A percentile compares a stretch with the other conserved stretches of the same genome.
Conservation (phyloP, 1,284 basidiomycete genomes). For the Heliocybe sulcata region DNA sequence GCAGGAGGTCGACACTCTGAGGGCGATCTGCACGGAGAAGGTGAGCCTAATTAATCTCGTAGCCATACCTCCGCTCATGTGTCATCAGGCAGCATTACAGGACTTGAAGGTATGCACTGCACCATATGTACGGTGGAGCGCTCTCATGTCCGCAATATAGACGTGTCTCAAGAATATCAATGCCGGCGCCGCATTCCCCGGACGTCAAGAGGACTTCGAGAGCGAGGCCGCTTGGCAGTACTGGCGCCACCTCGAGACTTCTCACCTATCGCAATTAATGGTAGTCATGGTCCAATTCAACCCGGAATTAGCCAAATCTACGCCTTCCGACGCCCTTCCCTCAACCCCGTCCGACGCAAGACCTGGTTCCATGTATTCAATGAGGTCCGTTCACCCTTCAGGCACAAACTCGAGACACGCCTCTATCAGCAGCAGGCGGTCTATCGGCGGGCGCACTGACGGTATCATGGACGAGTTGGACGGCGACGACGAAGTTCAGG, state of each 20-base stretch:
- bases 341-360: slow-evolving; percentile 33
- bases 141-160: slow-evolving; percentile 30
- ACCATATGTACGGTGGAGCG: not conserved
- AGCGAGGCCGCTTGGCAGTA: slow-evolving; percentile 76
- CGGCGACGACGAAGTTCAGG: slow-evolving; percentile 61
- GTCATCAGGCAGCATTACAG: slow-evolving; percentile 62
- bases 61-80: slow-evolving; percentile 4
- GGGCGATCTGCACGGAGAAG: slow-evolving; percentile 74
- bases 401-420: slow-evolving; percentile 35
- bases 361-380: slow-evolving; percentile 50
- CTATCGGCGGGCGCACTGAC: slow-evolving; percentile 38
- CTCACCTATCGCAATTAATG: slow-evolving; percentile 83
- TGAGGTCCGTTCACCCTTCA: slow-evolving; percentile 17
- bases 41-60: slow-evolving; percentile 26
- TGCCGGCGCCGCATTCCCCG: slow-evolving; percentile 79
- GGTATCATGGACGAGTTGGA: slow-evolving; percentile 35
- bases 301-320: slow-evolving; percentile 81
- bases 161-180: slow-evolving; percentile 90
- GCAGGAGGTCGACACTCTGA: slow-evolving; percentile 68
- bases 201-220: slow-evolving; percentile 81
- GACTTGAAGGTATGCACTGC: slow-evolving; percentile 68
- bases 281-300: slow-evolving; percentile 83
- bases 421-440: slow-evolving; percentile 62
- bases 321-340: slow-evolving; percentile 45
- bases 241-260: slow-evolving; percentile 83